Base-by-base conservation (phyloP, 1,284 basidiomycete species). In the Apiotrichum montevideense region DNA sequence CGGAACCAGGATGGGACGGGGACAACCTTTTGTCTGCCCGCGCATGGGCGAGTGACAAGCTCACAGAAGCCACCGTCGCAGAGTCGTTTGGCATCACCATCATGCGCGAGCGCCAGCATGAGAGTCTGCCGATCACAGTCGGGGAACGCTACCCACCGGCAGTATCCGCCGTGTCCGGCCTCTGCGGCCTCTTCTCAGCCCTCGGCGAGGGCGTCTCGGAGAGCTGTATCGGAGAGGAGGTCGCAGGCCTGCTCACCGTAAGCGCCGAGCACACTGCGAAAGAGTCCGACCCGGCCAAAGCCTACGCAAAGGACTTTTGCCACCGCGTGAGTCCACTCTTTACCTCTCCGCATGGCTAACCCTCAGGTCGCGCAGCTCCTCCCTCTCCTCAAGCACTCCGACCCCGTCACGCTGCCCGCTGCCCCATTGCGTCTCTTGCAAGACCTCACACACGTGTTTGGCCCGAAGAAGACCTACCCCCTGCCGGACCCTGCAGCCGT, bases 81-180 rank as follows among this genome's bases (percentile, higher is more conserved):
- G 69, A 70, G 56, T 59, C 61, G 55, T 72, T 72, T 48, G 62
- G 62, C 4, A 58, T 70, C 46, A 50, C 62, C 37, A 57, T 66
- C 15, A 62, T 67, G 52, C 46, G 58, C 15, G 70, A 72, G 53
- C 62, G 58, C n/a, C 60, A 66, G 46, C 68, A 70, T 49, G 66
- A 69, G 61, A 62, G 58, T 4, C 59, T 72, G 58, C 57, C 57
- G 11, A 65, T 62, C 2, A 61, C 66, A n/a, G 66, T 71, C 1
- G 69, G 69, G 4, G 68, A 69, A 55, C 56, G 68, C 35, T 65
- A 58, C 46, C 50, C 52, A 9, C 57, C 58, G 1, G 69, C 62
- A 0, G 59, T 61, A 7, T 54, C 46, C 9, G 39, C 65, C 4
- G 61, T 56, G 0, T 56, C 49, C n/a, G 62, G 58, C 15, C 43